Base-by-base conservation (phyloP, 2,329 filamentous ascomycete species). In the Bretziella fagacearum region DNA sequence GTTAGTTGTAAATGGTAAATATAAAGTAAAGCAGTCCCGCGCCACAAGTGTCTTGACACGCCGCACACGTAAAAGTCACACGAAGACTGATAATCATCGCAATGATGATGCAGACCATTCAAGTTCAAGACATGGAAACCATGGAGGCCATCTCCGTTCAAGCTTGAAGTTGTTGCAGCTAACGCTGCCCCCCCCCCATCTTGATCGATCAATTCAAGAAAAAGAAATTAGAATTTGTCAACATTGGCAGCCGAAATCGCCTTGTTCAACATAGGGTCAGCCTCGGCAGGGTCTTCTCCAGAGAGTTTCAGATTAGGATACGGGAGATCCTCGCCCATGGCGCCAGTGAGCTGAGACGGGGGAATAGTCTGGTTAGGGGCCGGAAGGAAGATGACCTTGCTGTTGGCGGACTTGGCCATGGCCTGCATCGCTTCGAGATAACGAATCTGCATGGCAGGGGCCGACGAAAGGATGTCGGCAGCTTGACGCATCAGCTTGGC, bases 391-490 rank as follows among this genome's bases (percentile, higher is more conserved):
- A 91, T 87, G 57, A 91, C 81, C 66, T 93, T 93, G 65, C 73
- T 78, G 64, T 87, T 93, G 41, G 86, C 84, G 0, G 77, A 76
- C 74, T 95, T 96, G 56, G 91, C 91, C 89, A 98, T 98, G 35
- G 84, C 76, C 63, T 96, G 91, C 89, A 96, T 96, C 3, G 91
- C 87, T 67, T 98, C 91, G 55, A 98, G 81, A 63, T 96, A 96
- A 54, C 87, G 73, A 67, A 94, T 94, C 67, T 95, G 87, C 91
- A 98, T 98, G 55, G 91, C 91, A 2, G 91, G 91, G 0, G 89
- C 89, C 13, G 78, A 85, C 53, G 77, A 84, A 43, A 98, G 65
- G 55, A 96, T 95, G 60, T 98, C 89, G 62, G 91, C 91, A 30
- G 91, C 89, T 66, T 91, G 78, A 57, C 81, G 75, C 83, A 84